Percentiles rank a stretch among this genome's conserved stretches.
phyloP scores from a whole-genome alignment of 257 asterid genomes.

The Eustoma russellianum region DNA sequence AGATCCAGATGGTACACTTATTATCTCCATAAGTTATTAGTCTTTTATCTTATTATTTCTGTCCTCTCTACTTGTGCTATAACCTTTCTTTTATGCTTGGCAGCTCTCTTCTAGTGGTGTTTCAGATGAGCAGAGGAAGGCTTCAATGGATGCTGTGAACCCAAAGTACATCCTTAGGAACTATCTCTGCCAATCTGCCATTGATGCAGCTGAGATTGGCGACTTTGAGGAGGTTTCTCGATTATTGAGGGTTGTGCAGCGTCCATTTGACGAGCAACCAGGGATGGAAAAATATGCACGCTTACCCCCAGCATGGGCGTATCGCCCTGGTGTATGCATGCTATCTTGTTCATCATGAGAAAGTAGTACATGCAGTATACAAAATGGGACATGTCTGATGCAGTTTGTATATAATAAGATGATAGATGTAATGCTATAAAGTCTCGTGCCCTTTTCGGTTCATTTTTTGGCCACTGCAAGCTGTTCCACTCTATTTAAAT shows the following conservation, averaged over 20 bases:
- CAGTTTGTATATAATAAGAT: slow-evolving; percentile 30
- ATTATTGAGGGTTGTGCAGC: slow-evolving; percentile 59
- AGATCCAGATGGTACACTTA: no score
- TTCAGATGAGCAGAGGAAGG: slow-evolving; percentile 63
- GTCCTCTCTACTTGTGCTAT: no score
- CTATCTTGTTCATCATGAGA: slow-evolving; percentile 90
- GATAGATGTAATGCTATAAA: no score
- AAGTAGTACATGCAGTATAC: slow-evolving; percentile 5
- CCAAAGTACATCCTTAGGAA: slow-evolving; percentile 84
- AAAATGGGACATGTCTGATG: neutral
- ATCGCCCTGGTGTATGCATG: slow-evolving; percentile 97
- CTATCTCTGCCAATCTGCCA: slow-evolving; percentile 92
- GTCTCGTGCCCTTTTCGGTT: no score
- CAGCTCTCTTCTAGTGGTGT: slow-evolving; percentile 60
- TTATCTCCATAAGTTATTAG: no score
- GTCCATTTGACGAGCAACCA: slow-evolving; percentile 83
- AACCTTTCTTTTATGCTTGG: slow-evolving; percentile 1
- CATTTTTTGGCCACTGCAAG: no score
- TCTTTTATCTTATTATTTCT: no score
- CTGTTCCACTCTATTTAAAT: no score
- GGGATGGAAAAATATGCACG: slow-evolving; percentile 97
- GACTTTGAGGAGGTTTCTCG: slow-evolving; percentile 75
- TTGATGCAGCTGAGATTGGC: slow-evolving; percentile 86
- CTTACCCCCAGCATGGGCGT: slow-evolving; percentile 97
- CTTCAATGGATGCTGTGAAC: slow-evolving; percentile 72